Evolutionary conservation across 1,139 yeast species (phyloP).

Genomic region (Chernovozyma aurita): DNA sequence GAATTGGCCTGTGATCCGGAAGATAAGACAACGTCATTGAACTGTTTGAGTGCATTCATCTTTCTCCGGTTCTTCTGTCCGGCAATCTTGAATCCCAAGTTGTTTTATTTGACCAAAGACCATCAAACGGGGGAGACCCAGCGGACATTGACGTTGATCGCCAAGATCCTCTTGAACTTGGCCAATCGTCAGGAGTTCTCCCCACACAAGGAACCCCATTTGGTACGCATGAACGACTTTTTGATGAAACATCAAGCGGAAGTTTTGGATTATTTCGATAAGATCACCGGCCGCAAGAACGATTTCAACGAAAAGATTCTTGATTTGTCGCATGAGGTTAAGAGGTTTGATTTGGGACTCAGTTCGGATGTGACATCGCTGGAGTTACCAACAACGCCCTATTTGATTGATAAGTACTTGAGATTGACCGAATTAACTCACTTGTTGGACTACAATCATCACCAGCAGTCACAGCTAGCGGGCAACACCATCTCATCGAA

Average conservation of each 20-base stretch:
- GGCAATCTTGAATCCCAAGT: constrained; percentile 82
- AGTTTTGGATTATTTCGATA: constrained; percentile 63
- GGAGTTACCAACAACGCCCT: constrained; percentile 67
- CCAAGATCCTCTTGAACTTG: constrained; percentile 77
- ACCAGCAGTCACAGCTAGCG: background rate
- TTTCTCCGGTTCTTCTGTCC: constrained; percentile 89
- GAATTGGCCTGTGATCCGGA: constrained; percentile 59
- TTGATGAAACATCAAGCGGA: constrained; percentile 55
- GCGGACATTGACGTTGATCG: constrained; percentile 72
- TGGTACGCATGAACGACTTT: constrained; percentile 66
- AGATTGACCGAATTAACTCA: constrained; percentile 56
- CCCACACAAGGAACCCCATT: constrained; percentile 76
- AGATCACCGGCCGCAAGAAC: constrained; percentile 64
- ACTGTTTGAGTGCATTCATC: constrained; percentile 78
- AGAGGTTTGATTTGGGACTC: constrained; percentile 46
- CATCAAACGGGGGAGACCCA: constrained; percentile 72
- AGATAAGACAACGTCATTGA: constrained; percentile 51
- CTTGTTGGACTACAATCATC: constrained; percentile 26
- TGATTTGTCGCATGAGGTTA: constrained; percentile 54
- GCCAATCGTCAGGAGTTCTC: constrained; percentile 74
- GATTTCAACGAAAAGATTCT: constrained; percentile 60
- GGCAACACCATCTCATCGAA: background rate
- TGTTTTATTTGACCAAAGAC: constrained; percentile 65
- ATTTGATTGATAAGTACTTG: constrained; percentile 60
- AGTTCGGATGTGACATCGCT: constrained; percentile 42